Evolutionary conservation across 1,284 basidiomycete species (phyloP).

Genomic region (Melampsora abietis-canadensis): DNA sequence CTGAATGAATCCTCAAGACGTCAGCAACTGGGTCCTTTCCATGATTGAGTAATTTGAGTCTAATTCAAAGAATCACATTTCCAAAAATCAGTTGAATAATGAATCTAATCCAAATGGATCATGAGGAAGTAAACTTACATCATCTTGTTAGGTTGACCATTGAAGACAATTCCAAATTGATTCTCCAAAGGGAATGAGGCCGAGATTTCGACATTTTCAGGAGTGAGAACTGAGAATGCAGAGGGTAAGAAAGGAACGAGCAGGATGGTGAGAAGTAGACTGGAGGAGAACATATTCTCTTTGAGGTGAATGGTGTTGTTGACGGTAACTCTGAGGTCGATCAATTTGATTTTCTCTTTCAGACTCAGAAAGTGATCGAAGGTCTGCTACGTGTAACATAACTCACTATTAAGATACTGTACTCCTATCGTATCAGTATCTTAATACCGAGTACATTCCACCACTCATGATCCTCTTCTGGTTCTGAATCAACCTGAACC

Average conservation of each 20-base stretch:
- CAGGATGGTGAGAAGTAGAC: neutral
- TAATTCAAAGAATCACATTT: neutral
- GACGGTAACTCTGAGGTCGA: no score
- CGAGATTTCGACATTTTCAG: conserved; percentile 38
- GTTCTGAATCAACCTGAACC: no score
- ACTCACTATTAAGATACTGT: no score
- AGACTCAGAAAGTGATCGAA: no score
- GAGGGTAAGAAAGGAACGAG: neutral
- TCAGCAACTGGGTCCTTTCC: conserved; percentile 34
- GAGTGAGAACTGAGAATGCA: conserved; percentile 7
- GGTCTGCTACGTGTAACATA: no score
- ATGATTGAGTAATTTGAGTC: conserved; percentile 31
- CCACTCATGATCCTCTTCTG: no score
- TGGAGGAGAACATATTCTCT: neutral
- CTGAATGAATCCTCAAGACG: conserved; percentile 38
- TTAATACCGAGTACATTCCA: no score
- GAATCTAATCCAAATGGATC: neutral
- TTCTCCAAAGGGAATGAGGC: conserved; percentile 34
- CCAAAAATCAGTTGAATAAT: conserved; percentile 8
- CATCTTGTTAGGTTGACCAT: conserved; percentile 41
- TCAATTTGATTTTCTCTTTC: no score
- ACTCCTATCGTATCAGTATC: no score
- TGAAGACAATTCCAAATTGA: conserved; percentile 40
- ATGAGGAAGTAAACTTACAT: conserved; percentile 20
- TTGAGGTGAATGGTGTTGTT: neutral